Base-by-base conservation (phyloP, 1,139 yeast species). In the Maudiozyma humilis region DNA sequence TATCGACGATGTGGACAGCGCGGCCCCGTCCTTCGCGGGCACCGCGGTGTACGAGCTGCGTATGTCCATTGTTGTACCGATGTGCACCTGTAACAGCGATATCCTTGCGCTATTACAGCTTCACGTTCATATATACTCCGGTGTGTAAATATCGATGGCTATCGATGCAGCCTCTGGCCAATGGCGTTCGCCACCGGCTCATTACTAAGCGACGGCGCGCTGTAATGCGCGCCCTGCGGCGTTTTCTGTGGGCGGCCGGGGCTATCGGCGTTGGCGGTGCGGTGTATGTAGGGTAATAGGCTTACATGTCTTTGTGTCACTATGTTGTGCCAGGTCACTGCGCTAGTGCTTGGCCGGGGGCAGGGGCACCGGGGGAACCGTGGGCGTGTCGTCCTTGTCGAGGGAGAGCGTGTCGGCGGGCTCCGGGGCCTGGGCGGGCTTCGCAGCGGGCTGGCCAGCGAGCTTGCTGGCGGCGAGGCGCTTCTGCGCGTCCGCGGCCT, bases 401-500 rank as follows among this genome's bases (percentile, higher is more conserved):
- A 87, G 74, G 50, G 79, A 80, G 59, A 86, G 76, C 56, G 79
- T 78, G 65, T 88, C 96, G 14, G 5, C 27, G 8, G 27, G 27
- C 27, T 23, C 27, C 10, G 27, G 27, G 27, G 27, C 27, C 27
- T 6, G 27, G 8, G 27, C 27, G 27, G 27, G 27, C 27, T 23
- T 23, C 27, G 6, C 27, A 10, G 8, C 27, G 10, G 59, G 81
- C n/a, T 16, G 78, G 51, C 86, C 83, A 56, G 75, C 25, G 56
- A 79, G 78, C 50, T 81, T 82, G 44, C 82, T 80, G 13, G 75
- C 73, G 27, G 27, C 27, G 8, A 6, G 27, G 47, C 75, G 65
- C 54, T 74, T 81, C 61, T 77, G 76, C 56, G 86, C 94, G 66
- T 91, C 85, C 62, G 77, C 75, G 65, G 81, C 82, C 68, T 91